Evolutionary conservation across 2,329 filamentous ascomycete species (phyloP), one percentile per base, ranked within the genome.

Genomic region (Daldinia sp.): DNA sequence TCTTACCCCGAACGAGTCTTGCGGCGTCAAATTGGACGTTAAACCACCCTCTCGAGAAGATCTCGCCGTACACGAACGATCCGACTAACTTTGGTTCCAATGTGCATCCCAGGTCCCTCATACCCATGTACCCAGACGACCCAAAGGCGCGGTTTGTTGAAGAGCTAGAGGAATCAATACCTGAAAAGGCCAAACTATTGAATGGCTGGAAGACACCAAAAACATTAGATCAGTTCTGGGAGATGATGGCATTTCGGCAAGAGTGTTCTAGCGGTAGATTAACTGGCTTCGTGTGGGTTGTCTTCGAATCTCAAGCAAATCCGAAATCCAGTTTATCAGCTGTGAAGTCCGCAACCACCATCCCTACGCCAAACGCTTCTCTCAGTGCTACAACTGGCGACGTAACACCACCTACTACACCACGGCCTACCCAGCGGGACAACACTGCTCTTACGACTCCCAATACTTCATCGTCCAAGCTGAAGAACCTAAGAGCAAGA

Each of bases 221-320:
- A 77, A 92, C 89, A 0, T 82, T 99, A 44, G 92, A 94, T n/a
- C 90, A 94, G 73, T 99, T 99, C 76, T 99, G 96, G 96, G 96
- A 99, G 69, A 92, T 97, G 87, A 98, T 99, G 95, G 91, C 94
- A 0, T 98, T 93, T 77, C 87, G 96, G 63, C 96, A 98, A 78
- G 96, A 99, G 77, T 99, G 96, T 77, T 97, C 94, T 0, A 93
- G 94, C 37, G 97, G 96, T 0, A 87, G 94, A 18, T 86, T 97
- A 76, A 97, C 97, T 0, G 97, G 97, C 0, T 99, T 99, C 73
- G 86, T 98, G 28, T 99, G 97, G 95, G 82, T 98, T 28, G 90
- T 98, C 0, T 92, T 98, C 72, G 91, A 93, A 37, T 85, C 89
- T 9, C 68, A 76, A 18, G 39, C 58, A 35, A 26, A 63, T 18